Percentiles rank a stretch among this genome's conserved stretches.
Evolutionary conservation across 306 rosid genomes (phyloP).

Genomic region (Cucumis melo): DNA sequence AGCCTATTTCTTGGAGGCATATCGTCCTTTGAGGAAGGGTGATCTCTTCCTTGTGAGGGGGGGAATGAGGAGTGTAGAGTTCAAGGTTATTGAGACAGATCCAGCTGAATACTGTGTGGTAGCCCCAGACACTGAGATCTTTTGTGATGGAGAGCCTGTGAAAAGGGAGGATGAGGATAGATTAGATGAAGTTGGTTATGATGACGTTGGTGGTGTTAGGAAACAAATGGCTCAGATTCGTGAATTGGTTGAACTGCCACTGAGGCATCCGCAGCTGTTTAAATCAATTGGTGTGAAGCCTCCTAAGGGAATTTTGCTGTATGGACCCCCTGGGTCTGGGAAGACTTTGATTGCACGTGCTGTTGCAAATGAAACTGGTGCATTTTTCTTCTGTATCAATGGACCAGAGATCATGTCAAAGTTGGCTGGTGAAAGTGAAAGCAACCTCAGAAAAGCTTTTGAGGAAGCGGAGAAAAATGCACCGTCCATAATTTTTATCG

Average conservation of each 20-base stretch:
- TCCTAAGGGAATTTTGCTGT: constrained; percentile 85
- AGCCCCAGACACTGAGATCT: constrained; percentile 95
- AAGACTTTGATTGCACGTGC: constrained; percentile 90
- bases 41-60: constrained; percentile 92
- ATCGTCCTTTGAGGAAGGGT: constrained; percentile 90
- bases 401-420: constrained; percentile 97
- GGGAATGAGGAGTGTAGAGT: constrained; percentile 98
- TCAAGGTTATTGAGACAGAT: constrained; percentile 93
- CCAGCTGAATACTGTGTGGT: constrained; percentile 92
- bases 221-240: constrained; percentile 98
- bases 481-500: constrained; percentile 88
- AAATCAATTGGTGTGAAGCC: constrained; percentile 96
- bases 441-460: constrained; percentile 93
- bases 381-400: constrained; percentile 95
- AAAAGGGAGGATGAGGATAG: constrained; percentile 91
- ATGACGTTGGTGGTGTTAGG: constrained; percentile 93
- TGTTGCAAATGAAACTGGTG: constrained; percentile 97
- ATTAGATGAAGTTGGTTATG: constrained; percentile 92
- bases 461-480: constrained; percentile 99
- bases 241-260: constrained; percentile 77
- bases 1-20: constrained; percentile 94
- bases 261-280: constrained; percentile 93
- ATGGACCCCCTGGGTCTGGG: constrained; percentile 94
- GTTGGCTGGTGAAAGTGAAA: constrained; percentile 93
- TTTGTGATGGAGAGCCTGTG: constrained; percentile 90